A percentile compares a stretch with the other conserved stretches of the same genome.
Evolutionary conservation across 495 filamentous ascomycete genomes (phyloP).

Genomic region (Aspergillus steynii): DNA sequence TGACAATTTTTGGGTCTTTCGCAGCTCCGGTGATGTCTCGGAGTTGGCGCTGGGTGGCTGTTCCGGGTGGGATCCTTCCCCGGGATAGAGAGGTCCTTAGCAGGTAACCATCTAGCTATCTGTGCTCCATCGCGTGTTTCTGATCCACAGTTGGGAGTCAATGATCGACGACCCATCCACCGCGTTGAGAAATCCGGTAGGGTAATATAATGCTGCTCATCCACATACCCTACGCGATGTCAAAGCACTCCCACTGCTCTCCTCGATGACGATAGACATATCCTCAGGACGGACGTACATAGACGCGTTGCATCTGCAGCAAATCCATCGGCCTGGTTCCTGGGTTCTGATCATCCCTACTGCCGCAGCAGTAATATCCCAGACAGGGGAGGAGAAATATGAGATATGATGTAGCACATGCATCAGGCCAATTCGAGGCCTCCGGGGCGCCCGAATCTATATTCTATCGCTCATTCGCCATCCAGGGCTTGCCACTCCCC

Average conservation of each 20-base stretch:
- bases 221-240: too few species aligned
- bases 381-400: background rate
- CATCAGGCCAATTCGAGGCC: background rate
- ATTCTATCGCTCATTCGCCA: background rate
- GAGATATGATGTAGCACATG: constrained; percentile 1
- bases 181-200: background rate
- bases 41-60: background rate
- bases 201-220: background rate
- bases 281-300: background rate
- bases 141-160: background rate
- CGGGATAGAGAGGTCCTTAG: background rate
- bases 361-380: background rate
- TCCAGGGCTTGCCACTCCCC: background rate
- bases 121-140: background rate
- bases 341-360: constrained; percentile 4
- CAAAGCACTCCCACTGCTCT: background rate
- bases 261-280: background rate
- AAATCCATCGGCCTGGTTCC: constrained; percentile 6
- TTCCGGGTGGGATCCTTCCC: background rate
- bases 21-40: background rate
- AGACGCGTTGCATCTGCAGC: background rate
- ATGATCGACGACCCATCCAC: background rate
- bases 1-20: background rate
- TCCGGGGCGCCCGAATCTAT: background rate
- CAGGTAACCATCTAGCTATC: background rate